Conservation (phyloP, 345 rosid genomes). For the Durio zibethinus region DNA sequence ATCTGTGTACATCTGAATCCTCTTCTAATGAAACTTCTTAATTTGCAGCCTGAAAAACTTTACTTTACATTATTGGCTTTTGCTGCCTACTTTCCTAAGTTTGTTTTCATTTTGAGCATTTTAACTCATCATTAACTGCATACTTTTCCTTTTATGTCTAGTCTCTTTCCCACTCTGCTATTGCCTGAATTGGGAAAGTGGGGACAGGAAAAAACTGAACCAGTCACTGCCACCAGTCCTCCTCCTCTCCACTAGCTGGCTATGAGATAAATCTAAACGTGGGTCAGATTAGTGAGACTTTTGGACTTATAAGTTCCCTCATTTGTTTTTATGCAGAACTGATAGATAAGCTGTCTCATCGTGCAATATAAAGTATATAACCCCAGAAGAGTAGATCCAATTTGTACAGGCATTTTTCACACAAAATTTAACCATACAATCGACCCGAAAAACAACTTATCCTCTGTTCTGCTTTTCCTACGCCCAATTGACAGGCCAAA, state of each 20-base stretch:
- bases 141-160: background rate
- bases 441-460: no score
- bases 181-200: background rate
- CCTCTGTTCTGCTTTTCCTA: no score
- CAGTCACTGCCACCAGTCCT: background rate
- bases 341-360: no score
- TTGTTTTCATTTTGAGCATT: background rate
- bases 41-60: background rate
- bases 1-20: background rate
- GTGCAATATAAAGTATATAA: no score
- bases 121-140: background rate
- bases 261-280: background rate
- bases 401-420: no score
- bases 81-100: no score
- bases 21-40: constrained; percentile 11
- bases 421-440: no score
- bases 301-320: background rate
- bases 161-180: background rate
- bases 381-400: no score
- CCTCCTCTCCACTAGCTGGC: background rate
- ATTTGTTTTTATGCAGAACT: no score
- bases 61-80: no score
- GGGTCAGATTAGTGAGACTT: background rate
- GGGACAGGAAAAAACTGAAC: background rate
- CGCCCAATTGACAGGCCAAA: no score